Evolutionary conservation across 2,329 filamentous ascomycete genomes (phyloP).

Genomic region (Fusarium transvaalense): DNA sequence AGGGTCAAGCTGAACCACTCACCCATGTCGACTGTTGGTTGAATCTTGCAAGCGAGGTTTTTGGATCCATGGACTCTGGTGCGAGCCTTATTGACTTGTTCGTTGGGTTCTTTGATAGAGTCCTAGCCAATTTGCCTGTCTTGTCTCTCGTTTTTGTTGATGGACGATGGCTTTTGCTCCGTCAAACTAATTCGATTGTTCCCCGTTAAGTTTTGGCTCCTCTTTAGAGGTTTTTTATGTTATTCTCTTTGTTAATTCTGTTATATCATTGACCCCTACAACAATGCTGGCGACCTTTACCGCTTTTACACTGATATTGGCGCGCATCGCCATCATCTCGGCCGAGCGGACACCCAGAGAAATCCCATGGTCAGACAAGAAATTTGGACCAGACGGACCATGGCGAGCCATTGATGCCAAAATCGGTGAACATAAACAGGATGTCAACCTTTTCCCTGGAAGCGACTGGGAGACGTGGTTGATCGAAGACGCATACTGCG

Average conservation of each 20-base stretch:
- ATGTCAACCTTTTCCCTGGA: constrained; percentile 5
- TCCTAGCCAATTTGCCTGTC: not conserved
- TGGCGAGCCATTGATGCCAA: constrained; percentile 8
- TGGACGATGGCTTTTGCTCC: not conserved
- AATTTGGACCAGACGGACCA: constrained; percentile 10
- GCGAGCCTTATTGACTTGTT: not conserved
- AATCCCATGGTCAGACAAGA: constrained; percentile 16
- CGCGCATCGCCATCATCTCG: not conserved
- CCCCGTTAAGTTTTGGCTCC: not conserved
- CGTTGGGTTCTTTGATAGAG: not conserved
- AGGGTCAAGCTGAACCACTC: not conserved
- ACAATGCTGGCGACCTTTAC: not conserved
- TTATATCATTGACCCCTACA: not conserved
- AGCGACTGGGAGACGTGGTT: constrained; percentile 16
- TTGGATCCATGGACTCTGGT: not conserved
- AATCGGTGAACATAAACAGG: not conserved
- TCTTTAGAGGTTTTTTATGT: not conserved
- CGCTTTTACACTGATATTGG: not conserved
- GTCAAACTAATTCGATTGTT: not conserved
- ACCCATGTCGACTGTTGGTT: constrained; percentile 7
- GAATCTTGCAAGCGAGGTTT: not conserved
- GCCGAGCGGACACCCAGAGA: not conserved
- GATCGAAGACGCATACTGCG: constrained; percentile 13
- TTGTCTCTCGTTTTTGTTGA: not conserved
- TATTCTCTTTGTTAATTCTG: not conserved